Percentiles rank a stretch among this genome's conserved stretches.
These are phyloP conservation scores for Penicillium goetzii DNA, from an alignment of 495 filamentous ascomycete genomes.

Conservation along the genomic window DNA sequence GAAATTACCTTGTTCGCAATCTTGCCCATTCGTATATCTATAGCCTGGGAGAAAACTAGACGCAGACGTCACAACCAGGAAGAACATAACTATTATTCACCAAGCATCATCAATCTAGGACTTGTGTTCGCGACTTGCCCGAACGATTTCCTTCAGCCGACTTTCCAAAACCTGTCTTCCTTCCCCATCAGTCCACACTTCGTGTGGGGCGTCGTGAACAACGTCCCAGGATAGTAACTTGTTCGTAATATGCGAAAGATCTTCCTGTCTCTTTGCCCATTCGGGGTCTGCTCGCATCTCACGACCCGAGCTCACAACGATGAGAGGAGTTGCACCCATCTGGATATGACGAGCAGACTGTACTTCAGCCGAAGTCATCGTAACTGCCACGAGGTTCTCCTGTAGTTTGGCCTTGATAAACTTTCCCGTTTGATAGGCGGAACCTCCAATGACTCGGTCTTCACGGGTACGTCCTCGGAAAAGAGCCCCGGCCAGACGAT, in stretches of 20 bases:
- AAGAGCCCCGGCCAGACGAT: constrained; percentile 74
- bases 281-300: constrained; percentile 56
- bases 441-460: constrained; percentile 80
- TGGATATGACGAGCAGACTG: constrained; percentile 76
- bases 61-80: neutral
- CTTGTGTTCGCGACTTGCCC: constrained; percentile 21
- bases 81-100: neutral
- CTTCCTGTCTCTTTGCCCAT: constrained; percentile 82
- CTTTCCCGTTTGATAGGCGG: constrained; percentile 76
- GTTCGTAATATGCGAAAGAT: constrained; percentile 75
- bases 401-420: constrained; percentile 88
- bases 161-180: constrained; percentile 74
- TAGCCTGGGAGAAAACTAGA: neutral
- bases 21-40: neutral
- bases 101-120: neutral
- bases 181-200: constrained; percentile 74
- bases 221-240: constrained; percentile 85
- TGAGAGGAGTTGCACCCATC: constrained; percentile 68
- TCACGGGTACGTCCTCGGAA: constrained; percentile 77
- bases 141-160: constrained; percentile 64
- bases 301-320: constrained; percentile 82
- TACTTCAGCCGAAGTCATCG: constrained; percentile 81
- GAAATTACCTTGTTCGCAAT: neutral
- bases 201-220: constrained; percentile 80
- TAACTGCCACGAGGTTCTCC: constrained; percentile 84